A percentile compares a stretch with the other conserved stretches of the same genome.
Conservation (phyloP, 2,329 filamentous ascomycete genomes). For the Boeremia exigua region DNA sequence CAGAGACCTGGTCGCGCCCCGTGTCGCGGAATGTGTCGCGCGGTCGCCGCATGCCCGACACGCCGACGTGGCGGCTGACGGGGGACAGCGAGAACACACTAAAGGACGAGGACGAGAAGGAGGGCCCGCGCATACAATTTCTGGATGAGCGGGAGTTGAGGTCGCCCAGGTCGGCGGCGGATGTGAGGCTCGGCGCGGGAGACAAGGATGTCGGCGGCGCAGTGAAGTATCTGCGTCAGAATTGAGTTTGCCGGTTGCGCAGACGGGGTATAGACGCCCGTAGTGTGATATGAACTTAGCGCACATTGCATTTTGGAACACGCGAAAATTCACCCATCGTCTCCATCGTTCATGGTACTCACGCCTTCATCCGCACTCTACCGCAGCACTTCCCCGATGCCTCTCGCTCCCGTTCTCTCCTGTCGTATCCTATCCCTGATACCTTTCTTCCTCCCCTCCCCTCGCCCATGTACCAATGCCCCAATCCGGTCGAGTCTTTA, state of each 20-base stretch:
- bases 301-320: too few species aligned
- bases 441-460: too few species aligned
- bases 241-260: not conserved
- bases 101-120: slow-evolving; percentile 1
- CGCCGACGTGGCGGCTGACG: not conserved
- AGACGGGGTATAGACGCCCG: too few species aligned
- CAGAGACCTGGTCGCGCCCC: not conserved
- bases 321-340: too few species aligned
- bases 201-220: not conserved
- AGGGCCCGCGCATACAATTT: slow-evolving; percentile 1
- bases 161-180: not conserved
- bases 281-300: too few species aligned
- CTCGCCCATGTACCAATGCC: too few species aligned
- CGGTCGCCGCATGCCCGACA: not conserved
- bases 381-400: too few species aligned
- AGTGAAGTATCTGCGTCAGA: not conserved
- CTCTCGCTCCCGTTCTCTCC: too few species aligned
- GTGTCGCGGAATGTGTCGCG: not conserved
- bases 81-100: slow-evolving; percentile 1
- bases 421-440: too few species aligned
- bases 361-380: too few species aligned
- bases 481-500: too few species aligned
- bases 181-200: not conserved
- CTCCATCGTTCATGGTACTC: too few species aligned
- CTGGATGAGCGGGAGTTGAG: not conserved